Conservation (phyloP, 2,329 filamentous ascomycete genomes). For the Aureobasidium subglaciale region DNA sequence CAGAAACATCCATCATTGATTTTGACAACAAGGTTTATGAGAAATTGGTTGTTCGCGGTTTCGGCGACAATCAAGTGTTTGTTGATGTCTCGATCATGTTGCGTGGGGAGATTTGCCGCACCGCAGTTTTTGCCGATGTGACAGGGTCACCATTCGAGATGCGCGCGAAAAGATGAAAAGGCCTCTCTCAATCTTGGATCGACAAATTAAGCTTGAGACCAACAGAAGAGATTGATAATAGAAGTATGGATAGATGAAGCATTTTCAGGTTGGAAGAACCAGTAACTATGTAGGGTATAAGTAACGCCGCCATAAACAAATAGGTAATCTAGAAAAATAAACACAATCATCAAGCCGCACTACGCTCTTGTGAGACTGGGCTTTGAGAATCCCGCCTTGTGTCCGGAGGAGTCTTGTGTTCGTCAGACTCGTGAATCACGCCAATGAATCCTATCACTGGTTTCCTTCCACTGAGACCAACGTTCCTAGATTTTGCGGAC, state of each 20-base stretch:
- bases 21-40: no score
- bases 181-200: no score
- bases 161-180: background rate
- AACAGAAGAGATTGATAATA: no score
- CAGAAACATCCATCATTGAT: background rate
- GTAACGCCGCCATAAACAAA: background rate
- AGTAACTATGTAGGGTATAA: background rate
- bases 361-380: background rate
- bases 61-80: background rate
- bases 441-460: background rate
- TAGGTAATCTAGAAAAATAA: background rate
- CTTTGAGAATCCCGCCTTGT: background rate
- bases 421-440: background rate
- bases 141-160: background rate
- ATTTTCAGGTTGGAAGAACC: background rate
- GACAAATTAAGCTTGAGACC: no score
- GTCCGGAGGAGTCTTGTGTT: background rate
- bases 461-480: background rate
- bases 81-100: background rate
- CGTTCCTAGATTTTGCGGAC: background rate
- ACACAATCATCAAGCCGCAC: background rate
- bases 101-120: background rate
- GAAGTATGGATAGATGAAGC: background rate
- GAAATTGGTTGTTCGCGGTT: background rate
- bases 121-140: background rate